Conservation (phyloP, 2,329 filamentous ascomycete species). For the Sporothrix curviconia region DNA sequence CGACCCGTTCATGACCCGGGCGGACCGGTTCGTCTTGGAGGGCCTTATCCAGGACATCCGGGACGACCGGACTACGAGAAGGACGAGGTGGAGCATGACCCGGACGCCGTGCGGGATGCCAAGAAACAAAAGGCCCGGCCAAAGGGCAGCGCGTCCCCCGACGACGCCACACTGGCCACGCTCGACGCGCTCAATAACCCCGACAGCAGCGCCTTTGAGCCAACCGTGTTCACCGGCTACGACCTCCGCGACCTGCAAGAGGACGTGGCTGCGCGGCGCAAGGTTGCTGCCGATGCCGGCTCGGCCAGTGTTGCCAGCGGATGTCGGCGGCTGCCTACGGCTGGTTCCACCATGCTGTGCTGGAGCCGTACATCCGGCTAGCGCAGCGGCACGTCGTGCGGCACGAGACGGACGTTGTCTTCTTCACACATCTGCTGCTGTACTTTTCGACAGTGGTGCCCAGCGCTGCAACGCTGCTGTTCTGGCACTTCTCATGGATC, state of each 20-base stretch:
- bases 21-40: slow-evolving; percentile 35
- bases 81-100: slow-evolving; percentile 12
- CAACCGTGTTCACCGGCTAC: slow-evolving; percentile 37
- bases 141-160: slow-evolving; percentile 14
- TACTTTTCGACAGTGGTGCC: slow-evolving; percentile 66
- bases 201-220: slow-evolving; percentile 35
- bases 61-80: slow-evolving; percentile 20
- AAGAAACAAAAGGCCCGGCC: not conserved
- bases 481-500: slow-evolving; percentile 57
- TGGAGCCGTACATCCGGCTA: slow-evolving; percentile 53
- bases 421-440: slow-evolving; percentile 68
- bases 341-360: slow-evolving; percentile 43
- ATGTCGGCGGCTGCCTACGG: slow-evolving; percentile 33
- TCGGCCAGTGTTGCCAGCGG: not conserved
- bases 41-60: slow-evolving; percentile 35
- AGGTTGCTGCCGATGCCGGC: slow-evolving; percentile 5
- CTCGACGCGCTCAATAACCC: slow-evolving; percentile 39
- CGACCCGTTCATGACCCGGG: slow-evolving; percentile 35
- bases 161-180: slow-evolving; percentile 28
- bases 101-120: slow-evolving; percentile 11
- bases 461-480: slow-evolving; percentile 56
- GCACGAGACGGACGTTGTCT: slow-evolving; percentile 65
- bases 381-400: slow-evolving; percentile 51
- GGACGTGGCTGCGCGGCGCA: slow-evolving; percentile 18
- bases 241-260: slow-evolving; percentile 35